Evolutionary conservation across 2,329 filamentous ascomycete species (phyloP), one percentile per base, ranked within the genome.

Genomic region (Diplocarpon mali): DNA sequence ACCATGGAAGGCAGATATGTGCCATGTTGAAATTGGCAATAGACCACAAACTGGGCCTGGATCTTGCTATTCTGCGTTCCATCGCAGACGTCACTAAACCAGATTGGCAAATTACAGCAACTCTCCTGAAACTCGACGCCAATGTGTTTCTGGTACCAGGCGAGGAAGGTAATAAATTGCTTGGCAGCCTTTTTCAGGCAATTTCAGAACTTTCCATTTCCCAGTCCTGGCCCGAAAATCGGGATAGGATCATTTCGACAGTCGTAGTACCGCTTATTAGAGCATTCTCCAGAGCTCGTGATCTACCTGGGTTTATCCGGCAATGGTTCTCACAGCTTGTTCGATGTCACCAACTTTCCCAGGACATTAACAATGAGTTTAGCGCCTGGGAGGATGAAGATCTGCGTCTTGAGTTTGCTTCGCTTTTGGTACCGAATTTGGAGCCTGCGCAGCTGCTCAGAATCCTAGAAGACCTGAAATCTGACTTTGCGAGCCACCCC

Each of bases 51-150:
- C 58, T 66, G 10, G 50, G 56, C 37, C 57, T 65, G n/a, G 60
- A 60, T 34, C 58, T 65, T 5, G 45, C 54, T 24, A 54, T 56
- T 5, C 53, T 68, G 12, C 59, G 59, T n/a, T 45, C 49, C 4
- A 48, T 68, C 35, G 59, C 52, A 12, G 48, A 60, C 16, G 55
- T 49, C 59, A 57, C 31, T 40, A 58, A 51, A 28, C 44, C 42
- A 3, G 47, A 57, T 38, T 70, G 67, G 65, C 45, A 51, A 2
- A 49, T 73, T 15, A 43, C 72, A 15, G 61, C 64, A 11, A 62
- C 64, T 27, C 56, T 70, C n/a, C 57, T 72, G 14, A 55, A 61
- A 16, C 64, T 70, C 40, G 69, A 73, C 50, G 53, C 67, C 2
- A 67, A 67, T 48, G 62, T 69, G 5, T 71, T 73, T 48, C 58